Evolutionary conservation across 2,329 filamentous ascomycete species (phyloP).

Genomic region (Sclerotinia nivalis): DNA sequence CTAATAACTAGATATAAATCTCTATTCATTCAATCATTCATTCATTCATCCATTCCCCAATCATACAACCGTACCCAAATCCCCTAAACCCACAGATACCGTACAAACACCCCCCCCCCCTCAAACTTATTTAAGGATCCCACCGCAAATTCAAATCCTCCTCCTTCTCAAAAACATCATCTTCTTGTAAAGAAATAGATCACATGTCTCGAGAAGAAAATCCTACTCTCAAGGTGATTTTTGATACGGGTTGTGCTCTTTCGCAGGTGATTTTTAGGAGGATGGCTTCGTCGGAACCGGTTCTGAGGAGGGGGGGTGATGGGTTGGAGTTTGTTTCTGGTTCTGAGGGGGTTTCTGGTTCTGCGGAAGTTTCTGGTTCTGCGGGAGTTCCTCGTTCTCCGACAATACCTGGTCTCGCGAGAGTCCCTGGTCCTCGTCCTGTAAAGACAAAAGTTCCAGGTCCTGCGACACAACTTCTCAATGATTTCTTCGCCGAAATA

Average conservation of each 20-base stretch:
- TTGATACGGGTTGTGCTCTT: not conserved
- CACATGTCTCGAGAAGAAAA: constrained; percentile 1
- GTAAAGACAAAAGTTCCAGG: not conserved
- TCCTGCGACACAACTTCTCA: not conserved
- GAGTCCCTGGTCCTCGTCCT: not conserved
- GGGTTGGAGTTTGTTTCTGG: not conserved
- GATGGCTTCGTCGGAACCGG: not conserved
- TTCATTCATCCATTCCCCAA: not conserved
- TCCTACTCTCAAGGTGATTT: not conserved
- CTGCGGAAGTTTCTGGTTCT: no score
- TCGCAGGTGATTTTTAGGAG: not conserved
- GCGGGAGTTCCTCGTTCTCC: no score
- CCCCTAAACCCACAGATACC: no score
- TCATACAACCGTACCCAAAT: not conserved
- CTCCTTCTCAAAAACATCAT: not conserved
- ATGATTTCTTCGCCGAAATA: not conserved
- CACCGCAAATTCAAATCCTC: not conserved
- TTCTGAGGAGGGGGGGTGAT: no score
- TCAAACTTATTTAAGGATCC: not conserved
- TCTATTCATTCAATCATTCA: not conserved
- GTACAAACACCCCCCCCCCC: not conserved
- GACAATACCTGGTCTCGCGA: no score
- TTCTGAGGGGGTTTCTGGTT: not conserved
- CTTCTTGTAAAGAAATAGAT: not conserved
- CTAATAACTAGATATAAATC: not conserved